phyloP scores from a whole-genome alignment of 1,284 basidiomycete genomes.

The Ustilago cynodontis region DNA sequence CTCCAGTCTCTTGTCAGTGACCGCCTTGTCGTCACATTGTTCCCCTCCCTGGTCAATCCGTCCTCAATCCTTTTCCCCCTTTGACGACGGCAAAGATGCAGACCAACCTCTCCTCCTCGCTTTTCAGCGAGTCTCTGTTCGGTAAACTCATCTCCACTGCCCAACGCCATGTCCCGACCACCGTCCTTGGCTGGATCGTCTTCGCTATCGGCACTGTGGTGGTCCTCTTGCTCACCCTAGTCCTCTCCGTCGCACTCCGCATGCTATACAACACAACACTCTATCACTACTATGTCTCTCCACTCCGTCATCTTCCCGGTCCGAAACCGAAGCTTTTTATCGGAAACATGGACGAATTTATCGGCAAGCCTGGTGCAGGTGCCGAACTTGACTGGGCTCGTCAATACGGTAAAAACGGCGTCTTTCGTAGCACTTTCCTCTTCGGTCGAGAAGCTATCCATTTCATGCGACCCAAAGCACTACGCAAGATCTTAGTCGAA shows the following conservation, averaged over 20 bases:
- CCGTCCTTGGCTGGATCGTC: constrained; percentile 6
- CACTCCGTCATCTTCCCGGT: constrained; percentile 48
- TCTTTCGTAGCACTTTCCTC: constrained; percentile 39
- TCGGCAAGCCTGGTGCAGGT: constrained; percentile 31
- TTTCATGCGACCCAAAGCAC: constrained; percentile 38
- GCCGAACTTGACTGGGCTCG: constrained; percentile 43
- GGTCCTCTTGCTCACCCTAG: not conserved
- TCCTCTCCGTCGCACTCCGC: constrained; percentile 15
- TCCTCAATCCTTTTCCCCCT: not conserved
- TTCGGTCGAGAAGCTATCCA: constrained; percentile 49
- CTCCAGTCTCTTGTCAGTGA: too few species aligned
- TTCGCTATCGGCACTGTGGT: constrained; percentile 7
- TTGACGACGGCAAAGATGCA: constrained; percentile 15
- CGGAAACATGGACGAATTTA: constrained; percentile 46
- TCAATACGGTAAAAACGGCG: constrained; percentile 34
- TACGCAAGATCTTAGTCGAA: constrained; percentile 52
- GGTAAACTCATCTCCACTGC: constrained; percentile 18
- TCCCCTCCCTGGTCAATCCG: not conserved
- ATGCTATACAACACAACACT: constrained; percentile 44
- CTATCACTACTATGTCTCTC: constrained; percentile 43
- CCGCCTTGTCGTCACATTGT: too few species aligned
- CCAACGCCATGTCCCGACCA: constrained; percentile 23
- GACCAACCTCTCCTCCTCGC: constrained; percentile 25
- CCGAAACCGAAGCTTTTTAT: constrained; percentile 40
- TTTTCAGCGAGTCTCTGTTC: constrained; percentile 26